These are phyloP conservation scores for Backusella westeae DNA, from an alignment of 192 early-diverging fungal genomes.

Conservation along the genomic window DNA sequence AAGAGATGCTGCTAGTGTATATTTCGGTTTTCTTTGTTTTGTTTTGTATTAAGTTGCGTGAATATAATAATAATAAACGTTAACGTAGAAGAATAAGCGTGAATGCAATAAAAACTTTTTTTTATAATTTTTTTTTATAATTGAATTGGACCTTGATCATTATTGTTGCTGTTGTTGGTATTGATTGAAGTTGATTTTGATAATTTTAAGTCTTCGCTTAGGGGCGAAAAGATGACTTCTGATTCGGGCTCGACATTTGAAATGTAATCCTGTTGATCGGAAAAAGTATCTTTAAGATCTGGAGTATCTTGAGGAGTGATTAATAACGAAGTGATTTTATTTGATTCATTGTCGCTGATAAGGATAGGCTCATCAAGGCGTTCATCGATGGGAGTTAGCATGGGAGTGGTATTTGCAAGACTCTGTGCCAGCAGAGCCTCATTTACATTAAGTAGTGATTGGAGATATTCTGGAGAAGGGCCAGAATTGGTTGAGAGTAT, in stretches of 20 bases:
- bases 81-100: neutral
- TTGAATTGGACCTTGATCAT: neutral
- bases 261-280: neutral
- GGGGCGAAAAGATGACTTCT: neutral
- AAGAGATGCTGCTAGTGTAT: neutral
- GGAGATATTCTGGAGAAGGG: conserved; percentile 23
- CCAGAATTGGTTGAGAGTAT: neutral
- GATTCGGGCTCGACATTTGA: neutral
- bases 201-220: neutral
- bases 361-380: neutral
- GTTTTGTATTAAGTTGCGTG: neutral
- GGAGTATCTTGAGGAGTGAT: neutral
- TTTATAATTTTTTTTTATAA: neutral
- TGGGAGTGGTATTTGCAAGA: conserved; percentile 6
- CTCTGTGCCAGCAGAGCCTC: conserved; percentile 29
- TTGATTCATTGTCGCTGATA: neutral
- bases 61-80: neutral
- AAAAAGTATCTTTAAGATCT: neutral
- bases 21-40: neutral
- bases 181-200: neutral
- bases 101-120: neutral
- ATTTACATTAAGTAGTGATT: conserved; percentile 24
- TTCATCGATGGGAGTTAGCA: conserved; percentile 1
- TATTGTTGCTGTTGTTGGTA: neutral
- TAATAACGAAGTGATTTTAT: neutral